phyloP scores from a whole-genome alignment of 169 alveolate genomes.

The Eimeria acervulina region DNA sequence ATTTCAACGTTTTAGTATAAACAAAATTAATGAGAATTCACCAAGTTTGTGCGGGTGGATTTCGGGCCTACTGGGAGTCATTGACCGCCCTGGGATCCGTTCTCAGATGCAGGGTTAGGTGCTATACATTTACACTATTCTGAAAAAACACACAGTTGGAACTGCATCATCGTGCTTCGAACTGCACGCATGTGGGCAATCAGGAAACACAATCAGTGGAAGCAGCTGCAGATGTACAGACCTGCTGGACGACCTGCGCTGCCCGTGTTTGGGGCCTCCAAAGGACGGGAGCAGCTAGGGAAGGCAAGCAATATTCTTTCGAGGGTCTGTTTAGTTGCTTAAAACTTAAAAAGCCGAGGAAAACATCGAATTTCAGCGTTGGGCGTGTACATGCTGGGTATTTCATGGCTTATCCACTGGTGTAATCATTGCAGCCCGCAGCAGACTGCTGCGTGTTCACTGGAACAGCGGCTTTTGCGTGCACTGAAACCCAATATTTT shows the following conservation, averaged over 20 bases:
- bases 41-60: background rate
- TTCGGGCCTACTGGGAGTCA: background rate
- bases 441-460: constrained; percentile 12
- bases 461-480: background rate
- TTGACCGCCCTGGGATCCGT: background rate
- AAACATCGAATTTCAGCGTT: background rate
- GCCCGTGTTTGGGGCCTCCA: background rate
- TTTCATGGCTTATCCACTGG: background rate
- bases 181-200: background rate
- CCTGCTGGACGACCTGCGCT: background rate
- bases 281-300: background rate
- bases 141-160: background rate
- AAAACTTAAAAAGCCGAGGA: background rate
- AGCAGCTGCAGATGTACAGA: background rate
- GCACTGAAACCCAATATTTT: background rate
- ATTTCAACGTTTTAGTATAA: background rate
- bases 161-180: background rate
- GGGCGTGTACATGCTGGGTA: background rate
- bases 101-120: background rate
- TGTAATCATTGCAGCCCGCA: background rate
- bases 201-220: background rate
- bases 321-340: background rate
- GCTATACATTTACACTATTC: background rate
- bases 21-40: background rate
- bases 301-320: background rate